phyloP scores from a whole-genome alignment of 1,284 basidiomycete species.

The Serendipita sp. region DNA sequence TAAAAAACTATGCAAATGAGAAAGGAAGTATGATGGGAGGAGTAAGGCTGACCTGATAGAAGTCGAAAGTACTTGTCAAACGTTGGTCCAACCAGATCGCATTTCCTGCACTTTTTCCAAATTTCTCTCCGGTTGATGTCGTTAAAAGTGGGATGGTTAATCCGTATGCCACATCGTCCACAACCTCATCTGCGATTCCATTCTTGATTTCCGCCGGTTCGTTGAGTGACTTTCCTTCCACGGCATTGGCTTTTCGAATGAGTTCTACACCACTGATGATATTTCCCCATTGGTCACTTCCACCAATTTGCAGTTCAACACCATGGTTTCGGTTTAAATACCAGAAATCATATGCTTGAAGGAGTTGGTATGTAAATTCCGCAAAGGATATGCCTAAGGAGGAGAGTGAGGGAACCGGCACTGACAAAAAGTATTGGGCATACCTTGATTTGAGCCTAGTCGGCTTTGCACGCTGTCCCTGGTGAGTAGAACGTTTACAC shows the following conservation, averaged over 20 bases:
- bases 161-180: conserved; percentile 52
- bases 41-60: conserved; percentile 62
- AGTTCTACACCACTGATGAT: conserved; percentile 86
- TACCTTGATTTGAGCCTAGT: conserved; percentile 52
- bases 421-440: conserved; percentile 25
- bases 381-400: conserved; percentile 75
- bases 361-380: conserved; percentile 92
- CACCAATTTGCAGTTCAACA: conserved; percentile 86
- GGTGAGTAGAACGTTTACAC: conserved; percentile 82
- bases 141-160: conserved; percentile 91
- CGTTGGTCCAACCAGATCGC: conserved; percentile 77
- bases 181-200: conserved; percentile 14
- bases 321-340: conserved; percentile 51
- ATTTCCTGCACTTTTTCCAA: conserved; percentile 95
- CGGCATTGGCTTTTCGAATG: conserved; percentile 37
- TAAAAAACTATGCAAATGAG: conserved; percentile 58
- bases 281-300: conserved; percentile 98
- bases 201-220: neutral
- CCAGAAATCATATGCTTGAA: conserved; percentile 94
- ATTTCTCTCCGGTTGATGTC: conserved; percentile 82
- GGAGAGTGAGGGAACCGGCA: neutral
- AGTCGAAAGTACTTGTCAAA: conserved; percentile 73
- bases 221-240: conserved; percentile 13
- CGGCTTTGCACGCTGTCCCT: conserved; percentile 86
- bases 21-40: neutral